Base-by-base conservation (phyloP, 1,284 basidiomycete genomes). In the Tilletia horrida region DNA sequence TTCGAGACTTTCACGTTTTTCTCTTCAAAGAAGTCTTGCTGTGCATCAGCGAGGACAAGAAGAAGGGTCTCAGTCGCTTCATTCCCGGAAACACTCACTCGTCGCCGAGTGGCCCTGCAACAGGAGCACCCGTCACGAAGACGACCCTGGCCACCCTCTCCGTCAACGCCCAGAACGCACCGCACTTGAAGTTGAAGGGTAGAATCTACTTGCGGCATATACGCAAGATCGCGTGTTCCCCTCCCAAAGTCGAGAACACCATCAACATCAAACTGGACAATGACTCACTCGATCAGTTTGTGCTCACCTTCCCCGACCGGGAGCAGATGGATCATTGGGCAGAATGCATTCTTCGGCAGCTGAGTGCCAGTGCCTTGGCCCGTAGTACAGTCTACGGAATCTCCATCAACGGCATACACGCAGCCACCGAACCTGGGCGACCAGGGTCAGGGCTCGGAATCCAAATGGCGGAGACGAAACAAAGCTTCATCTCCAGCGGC, bases 21-120 rank as follows among this genome's bases (percentile, higher is more conserved):
- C 87, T 98, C 48, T 97, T 97, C 87, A 89, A 90, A 77, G 92
- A 97, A 80, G 95, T 95, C 11, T 89, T 98, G 69, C 92, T 97
- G 69, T 98, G 94, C 82, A 91, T 97, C 16, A 88, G 91, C 25
- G 95, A 97, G 81, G 94, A 97, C 83, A 90, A 90, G 84, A 93
- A 91, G 78, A 88, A 89, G 25, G 77, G 82, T 0, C 86, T 88
- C 0, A 84, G 92, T 1, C 88, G 88, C 4, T 86, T 91, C 62
- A 85, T 92, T 61, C 84, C 91, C 2, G 87, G 88, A 40, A 86
- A 85, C 55, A 66, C 69, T n/a, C 72, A 68, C 9, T 35, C 48
- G n/a, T 65, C 64, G 44, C 66, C 62, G 27, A 85, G 87, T 3
- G 85, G 85, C 1, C 35, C 63, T 25, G 45, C 47, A 16, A 64